Conservation (phyloP, 2,329 filamentous ascomycete genomes). For the Clarireedia monteithiana region DNA sequence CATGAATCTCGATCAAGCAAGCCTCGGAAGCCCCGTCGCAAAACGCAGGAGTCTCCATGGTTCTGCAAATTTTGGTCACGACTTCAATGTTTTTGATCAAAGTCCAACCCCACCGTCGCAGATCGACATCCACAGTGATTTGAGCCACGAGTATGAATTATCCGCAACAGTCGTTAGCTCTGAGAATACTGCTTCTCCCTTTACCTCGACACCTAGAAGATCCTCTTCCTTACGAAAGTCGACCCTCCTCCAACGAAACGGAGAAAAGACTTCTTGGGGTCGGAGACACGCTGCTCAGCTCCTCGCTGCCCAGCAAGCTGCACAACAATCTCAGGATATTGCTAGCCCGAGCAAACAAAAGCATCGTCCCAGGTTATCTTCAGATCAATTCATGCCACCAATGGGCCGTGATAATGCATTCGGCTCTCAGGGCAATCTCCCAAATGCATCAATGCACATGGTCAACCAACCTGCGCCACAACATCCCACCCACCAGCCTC, state of each 20-base stretch:
- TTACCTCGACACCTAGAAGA: conserved; percentile 53
- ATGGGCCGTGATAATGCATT: conserved; percentile 59
- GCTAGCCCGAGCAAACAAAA: conserved; percentile 50
- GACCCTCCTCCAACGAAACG: conserved; percentile 76
- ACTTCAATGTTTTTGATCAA: conserved; percentile 72
- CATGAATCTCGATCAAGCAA: conserved; percentile 77
- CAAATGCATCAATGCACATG: conserved; percentile 45
- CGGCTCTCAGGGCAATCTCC: conserved; percentile 43
- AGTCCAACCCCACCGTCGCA: conserved; percentile 34
- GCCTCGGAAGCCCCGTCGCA: conserved; percentile 75
- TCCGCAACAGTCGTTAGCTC: conserved; percentile 29
- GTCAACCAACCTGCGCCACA: conserved; percentile 30
- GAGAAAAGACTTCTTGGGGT: conserved; percentile 58
- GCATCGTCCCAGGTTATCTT: conserved; percentile 62
- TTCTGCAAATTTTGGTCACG: conserved; percentile 50
- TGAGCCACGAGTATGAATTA: conserved; percentile 46
- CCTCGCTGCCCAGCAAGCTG: conserved; percentile 27
- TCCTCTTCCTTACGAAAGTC: conserved; percentile 77
- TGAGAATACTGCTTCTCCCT: conserved; percentile 24
- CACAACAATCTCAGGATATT: conserved; percentile 36
- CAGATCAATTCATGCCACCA: conserved; percentile 69
- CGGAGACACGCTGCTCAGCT: conserved; percentile 47
- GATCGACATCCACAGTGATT: conserved; percentile 47
- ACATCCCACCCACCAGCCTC: conserved; percentile 46
- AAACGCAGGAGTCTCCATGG: conserved; percentile 86